Base-by-base conservation (phyloP, 2,329 filamentous ascomycete genomes). In the Cordyceps javanica region DNA sequence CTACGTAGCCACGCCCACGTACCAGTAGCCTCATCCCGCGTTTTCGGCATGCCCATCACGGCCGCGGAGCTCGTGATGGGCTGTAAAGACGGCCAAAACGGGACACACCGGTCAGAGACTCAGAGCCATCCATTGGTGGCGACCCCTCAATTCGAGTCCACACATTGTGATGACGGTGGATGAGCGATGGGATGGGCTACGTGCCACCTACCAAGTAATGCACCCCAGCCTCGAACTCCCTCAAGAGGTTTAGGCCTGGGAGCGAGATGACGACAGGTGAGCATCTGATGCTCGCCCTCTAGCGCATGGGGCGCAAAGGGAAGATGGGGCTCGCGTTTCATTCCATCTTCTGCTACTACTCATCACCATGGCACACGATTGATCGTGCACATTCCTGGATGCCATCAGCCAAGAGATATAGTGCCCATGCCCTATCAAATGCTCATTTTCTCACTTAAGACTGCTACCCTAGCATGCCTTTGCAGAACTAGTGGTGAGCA, bases 191-290 rank as follows among this genome's bases (percentile, higher is more conserved):
- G 48, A 16, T 19, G n/a, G 10, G 52, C 41, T 25, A 25, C 30
- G 13, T 32, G 42, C 53, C 34, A 30, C 42, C 53, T 55, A n/a
- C n/a, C n/a, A n/a, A n/a, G n/a, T n/a, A 30, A 48, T 49, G 53
- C 53, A 49, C 53, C 53, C 44, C 53, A 41, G 53, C 44, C 34
- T 49, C 53, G 44, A 45, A 45, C 53, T 49, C 32, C 42, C 34
- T 48, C 42, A 48, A 25, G 11, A 26, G n/a, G 42, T n/a, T n/a
- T 46, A 55, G 32, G 11, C 53, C 5, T 38, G 5, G 11, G 13
- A 16, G 28, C 23, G 14, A 49, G n/a, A 56, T 55, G 53, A 56
- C 53, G 53, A 56, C 53, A 56, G 34, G 49, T 56, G 53, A 49
- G 32, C 53, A 56, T 56, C 44, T 56, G 53, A 56, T 39, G 23